Percentiles rank a stretch among this genome's conserved stretches.
phyloP scores from a whole-genome alignment of 176 grass and related monocot species.

The Carex pumila region DNA sequence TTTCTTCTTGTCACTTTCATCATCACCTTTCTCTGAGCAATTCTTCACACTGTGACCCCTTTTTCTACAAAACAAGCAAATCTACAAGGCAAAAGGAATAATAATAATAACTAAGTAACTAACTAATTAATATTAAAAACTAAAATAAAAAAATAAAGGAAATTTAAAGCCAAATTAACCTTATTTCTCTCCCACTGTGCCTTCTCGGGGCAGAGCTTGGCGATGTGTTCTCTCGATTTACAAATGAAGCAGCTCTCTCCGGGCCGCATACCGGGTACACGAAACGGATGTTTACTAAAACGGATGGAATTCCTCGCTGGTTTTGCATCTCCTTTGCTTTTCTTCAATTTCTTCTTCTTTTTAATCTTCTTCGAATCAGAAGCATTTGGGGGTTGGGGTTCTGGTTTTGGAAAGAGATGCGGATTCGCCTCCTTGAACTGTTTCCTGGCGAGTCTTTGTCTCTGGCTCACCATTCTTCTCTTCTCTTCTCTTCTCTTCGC shows the following conservation, averaged over 20 bases:
- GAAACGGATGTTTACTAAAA: conserved; percentile 55
- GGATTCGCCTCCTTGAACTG: conserved; percentile 65
- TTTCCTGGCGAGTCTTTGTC: conserved; percentile 57
- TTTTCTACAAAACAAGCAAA: conserved; percentile 81
- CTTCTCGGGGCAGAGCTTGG: conserved; percentile 86
- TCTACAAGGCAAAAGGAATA: conserved; percentile 27
- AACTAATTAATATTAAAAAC: not conserved
- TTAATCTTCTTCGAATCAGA: conserved; percentile 32
- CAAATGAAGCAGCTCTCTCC: conserved; percentile 99
- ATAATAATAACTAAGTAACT: not conserved
- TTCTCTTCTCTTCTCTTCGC: too few relatives aligned
- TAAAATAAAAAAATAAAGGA: too few relatives aligned
- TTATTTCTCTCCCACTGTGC: conserved; percentile 87
- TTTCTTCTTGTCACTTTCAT: conserved; percentile 38
- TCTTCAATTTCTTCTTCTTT: conserved; percentile 39
- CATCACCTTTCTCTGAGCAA: conserved; percentile 68
- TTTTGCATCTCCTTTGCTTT: conserved; percentile 26
- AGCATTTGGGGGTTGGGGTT: conserved; percentile 14
- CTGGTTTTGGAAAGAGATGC: conserved; percentile 26
- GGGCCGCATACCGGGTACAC: conserved; percentile 83
- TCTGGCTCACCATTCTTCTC: conserved; percentile 66
- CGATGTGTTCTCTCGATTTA: conserved; percentile 73
- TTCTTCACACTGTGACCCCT: conserved; percentile 85
- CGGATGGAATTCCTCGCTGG: not conserved
- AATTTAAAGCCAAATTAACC: conserved; percentile 21